A percentile compares a stretch with the other conserved stretches of the same genome.
These are phyloP conservation scores for Wickerhamia fluorescens DNA, from an alignment of 805 yeast species.

Conservation along the genomic window DNA sequence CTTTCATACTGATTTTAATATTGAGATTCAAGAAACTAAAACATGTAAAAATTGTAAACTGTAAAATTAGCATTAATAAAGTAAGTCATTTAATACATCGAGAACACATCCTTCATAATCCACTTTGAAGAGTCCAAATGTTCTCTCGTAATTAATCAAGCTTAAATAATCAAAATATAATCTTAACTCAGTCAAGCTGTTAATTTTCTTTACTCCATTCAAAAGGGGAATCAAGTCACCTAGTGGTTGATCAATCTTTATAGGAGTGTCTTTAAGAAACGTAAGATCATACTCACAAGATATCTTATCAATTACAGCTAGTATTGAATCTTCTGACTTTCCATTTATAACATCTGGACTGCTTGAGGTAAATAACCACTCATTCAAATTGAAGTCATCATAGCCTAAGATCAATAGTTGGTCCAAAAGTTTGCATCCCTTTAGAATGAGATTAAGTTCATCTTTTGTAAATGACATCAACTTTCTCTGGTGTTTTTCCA, in stretches of 20 bases:
- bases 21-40: too few relatives aligned
- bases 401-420: conserved; percentile 56
- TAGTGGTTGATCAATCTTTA: conserved; percentile 29
- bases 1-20: too few relatives aligned
- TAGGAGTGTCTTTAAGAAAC: conserved; percentile 27
- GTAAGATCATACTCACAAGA: conserved; percentile 25
- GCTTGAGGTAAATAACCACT: conserved; percentile 82
- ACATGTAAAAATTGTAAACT: too few relatives aligned
- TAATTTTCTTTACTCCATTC: conserved; percentile 32
- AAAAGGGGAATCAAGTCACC: conserved; percentile 38
- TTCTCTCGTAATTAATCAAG: conserved; percentile 56
- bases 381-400: conserved; percentile 71
- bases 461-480: conserved; percentile 22
- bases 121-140: conserved; percentile 41
- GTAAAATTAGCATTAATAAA: neutral
- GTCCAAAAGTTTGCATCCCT: conserved; percentile 75
- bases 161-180: conserved; percentile 63
- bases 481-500: conserved; percentile 18
- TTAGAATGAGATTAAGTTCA: conserved; percentile 39
- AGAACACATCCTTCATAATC: conserved; percentile 38
- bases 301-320: conserved; percentile 45
- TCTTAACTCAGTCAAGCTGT: conserved; percentile 41
- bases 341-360: conserved; percentile 52
- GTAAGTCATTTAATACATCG: conserved; percentile 56
- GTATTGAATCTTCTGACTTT: conserved; percentile 8